phyloP scores from a whole-genome alignment of 1,139 yeast species.

The Candida tetrigidarum region DNA sequence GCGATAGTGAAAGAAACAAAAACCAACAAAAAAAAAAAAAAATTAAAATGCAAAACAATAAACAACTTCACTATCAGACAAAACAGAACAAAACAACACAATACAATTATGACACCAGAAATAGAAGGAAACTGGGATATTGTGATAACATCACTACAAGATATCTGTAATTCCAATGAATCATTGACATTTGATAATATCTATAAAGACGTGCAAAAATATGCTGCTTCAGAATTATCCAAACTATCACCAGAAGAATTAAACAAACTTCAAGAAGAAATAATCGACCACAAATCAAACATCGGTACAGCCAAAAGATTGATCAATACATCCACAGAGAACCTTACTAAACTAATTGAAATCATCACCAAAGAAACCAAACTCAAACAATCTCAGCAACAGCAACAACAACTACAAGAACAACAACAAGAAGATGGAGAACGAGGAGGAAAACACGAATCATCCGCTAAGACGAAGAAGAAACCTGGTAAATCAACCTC shows the following conservation, averaged over 20 bases:
- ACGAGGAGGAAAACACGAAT: slow-evolving; percentile 1
- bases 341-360: slow-evolving; percentile 37
- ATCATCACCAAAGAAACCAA: slow-evolving; percentile 13
- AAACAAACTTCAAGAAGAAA: slow-evolving; percentile 39
- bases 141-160: slow-evolving; percentile 67
- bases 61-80: no score
- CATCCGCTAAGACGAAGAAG: slow-evolving; percentile 9
- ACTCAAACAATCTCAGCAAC: slow-evolving; percentile 15
- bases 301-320: slow-evolving; percentile 58
- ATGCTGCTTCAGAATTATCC: slow-evolving; percentile 19
- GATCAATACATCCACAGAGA: slow-evolving; percentile 44
- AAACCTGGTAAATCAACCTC: slow-evolving; percentile 9
- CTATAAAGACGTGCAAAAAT: slow-evolving; percentile 27
- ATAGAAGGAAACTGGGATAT: slow-evolving; percentile 70
- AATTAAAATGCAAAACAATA: background rate
- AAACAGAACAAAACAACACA: slow-evolving; percentile 1
- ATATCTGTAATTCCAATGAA: slow-evolving; percentile 65
- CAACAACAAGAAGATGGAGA: slow-evolving; percentile 2
- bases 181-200: slow-evolving; percentile 54
- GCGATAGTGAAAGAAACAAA: background rate
- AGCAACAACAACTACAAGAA: slow-evolving; percentile 5
- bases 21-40: slow-evolving; percentile 4
- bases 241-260: slow-evolving; percentile 24
- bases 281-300: slow-evolving; percentile 58
- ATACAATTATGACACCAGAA: slow-evolving; percentile 24